These are phyloP conservation scores for Fusarium chaquense DNA, from an alignment of 2,329 filamentous ascomycete genomes.

Conservation along the genomic window DNA sequence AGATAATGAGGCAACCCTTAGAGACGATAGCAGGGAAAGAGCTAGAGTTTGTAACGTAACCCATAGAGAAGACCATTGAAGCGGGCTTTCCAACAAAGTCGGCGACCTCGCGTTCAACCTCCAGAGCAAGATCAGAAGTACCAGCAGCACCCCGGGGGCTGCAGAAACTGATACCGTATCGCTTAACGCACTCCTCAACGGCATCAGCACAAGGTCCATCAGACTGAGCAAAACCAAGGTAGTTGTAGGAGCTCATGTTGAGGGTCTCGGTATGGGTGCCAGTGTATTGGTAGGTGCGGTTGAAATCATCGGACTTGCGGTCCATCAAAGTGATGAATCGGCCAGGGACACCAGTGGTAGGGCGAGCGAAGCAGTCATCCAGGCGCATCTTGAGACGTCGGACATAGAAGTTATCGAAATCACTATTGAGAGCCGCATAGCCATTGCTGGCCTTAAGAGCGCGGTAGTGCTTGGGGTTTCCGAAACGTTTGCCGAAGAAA, in stretches of 20 bases:
- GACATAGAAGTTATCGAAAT: constrained; percentile 99
- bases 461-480: constrained; percentile 82
- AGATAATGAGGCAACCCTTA: constrained; percentile 94
- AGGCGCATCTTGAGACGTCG: constrained; percentile 92
- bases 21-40: constrained; percentile 92
- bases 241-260: constrained; percentile 99
- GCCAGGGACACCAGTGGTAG: constrained; percentile 92
- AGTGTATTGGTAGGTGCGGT: constrained; percentile 87
- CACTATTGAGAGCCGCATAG: constrained; percentile 94
- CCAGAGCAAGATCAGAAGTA: constrained; percentile 86
- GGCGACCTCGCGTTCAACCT: constrained; percentile 91
- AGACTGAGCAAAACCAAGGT: constrained; percentile 97
- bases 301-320: constrained; percentile 90
- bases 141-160: constrained; percentile 87
- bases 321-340: constrained; percentile 94
- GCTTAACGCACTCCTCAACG: constrained; percentile 85
- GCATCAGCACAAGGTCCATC: constrained; percentile 96
- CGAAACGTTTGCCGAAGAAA: constrained; percentile 97
- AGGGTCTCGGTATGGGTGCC: constrained; percentile 94
- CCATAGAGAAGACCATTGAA: constrained; percentile 99
- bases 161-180: constrained; percentile 84
- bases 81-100: constrained; percentile 93
- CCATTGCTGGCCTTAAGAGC: constrained; percentile 86
- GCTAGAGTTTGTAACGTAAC: constrained; percentile 94
- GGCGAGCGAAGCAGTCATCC: constrained; percentile 95